These are phyloP conservation scores for Trametopsis cervina DNA, from an alignment of 768 basidiomycete genomes.

Conservation along the genomic window DNA sequence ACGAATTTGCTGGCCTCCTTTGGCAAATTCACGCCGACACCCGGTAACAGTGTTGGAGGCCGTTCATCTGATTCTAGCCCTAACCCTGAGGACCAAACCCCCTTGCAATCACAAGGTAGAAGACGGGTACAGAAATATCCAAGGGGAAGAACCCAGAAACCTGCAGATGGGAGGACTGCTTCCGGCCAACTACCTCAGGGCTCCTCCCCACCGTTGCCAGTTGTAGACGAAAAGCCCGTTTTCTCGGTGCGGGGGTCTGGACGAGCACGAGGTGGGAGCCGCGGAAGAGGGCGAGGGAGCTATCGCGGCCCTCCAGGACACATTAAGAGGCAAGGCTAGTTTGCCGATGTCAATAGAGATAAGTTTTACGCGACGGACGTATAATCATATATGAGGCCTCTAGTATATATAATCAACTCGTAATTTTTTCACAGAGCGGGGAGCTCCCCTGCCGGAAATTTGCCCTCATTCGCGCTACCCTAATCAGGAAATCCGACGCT, in stretches of 20 bases:
- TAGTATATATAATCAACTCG: no score
- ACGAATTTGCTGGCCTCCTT: slow-evolving; percentile 7
- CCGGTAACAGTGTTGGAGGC: no score
- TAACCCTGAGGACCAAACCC: neutral
- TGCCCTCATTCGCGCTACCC: no score
- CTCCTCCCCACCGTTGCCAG: neutral
- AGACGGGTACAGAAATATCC: neutral
- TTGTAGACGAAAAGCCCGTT: neutral
- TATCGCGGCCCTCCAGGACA: slow-evolving; percentile 7
- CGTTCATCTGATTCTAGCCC: neutral
- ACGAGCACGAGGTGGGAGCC: slow-evolving; percentile 2
- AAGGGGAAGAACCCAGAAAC: neutral
- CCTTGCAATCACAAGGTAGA: neutral
- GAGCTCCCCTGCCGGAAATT: no score
- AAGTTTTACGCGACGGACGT: no score
- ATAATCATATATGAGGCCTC: no score
- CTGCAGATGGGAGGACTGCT: neutral
- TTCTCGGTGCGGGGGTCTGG: neutral
- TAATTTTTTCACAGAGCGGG: no score
- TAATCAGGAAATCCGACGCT: no score
- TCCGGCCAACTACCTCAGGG: neutral
- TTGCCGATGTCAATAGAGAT: no score
- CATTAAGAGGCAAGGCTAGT: no score
- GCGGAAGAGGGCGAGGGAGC: slow-evolving; percentile 11
- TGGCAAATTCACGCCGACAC: slow-evolving; percentile 1